Evolutionary conservation across 495 filamentous ascomycete genomes (phyloP), one percentile per base, ranked within the genome.

Genomic region (Aspergillus funiculosus): DNA sequence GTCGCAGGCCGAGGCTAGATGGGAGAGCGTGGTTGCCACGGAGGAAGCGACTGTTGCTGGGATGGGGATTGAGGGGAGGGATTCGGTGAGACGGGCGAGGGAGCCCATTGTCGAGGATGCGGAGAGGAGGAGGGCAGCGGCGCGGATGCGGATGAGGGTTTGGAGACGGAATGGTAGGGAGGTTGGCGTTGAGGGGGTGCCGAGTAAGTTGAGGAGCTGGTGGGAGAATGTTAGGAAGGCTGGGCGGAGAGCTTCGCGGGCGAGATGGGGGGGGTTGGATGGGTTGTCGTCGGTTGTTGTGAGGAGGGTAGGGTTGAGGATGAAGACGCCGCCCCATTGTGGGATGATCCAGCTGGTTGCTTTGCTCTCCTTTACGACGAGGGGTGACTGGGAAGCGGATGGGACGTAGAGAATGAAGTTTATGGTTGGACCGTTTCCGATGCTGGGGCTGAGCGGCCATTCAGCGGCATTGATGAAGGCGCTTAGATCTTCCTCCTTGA

Each of bases 381-480:
- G 71, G 9, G 84, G 84, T 0, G 77, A 73, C 41, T 80, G 77
- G 3, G 65, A 61, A n/a, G 66, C 62, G 19, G 73, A 62, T 5
- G 84, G 83, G 8, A 94, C 81, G 54, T 91, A 97, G 15, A 97
- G 73, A 41, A 96, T 80, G 55, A 98, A 97, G 68, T 97, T 97
- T 52, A 98, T 77, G 0, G 92, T 96, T 25, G 92, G 91, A 1
- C 89, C 90, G 20, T 74, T 81, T 25, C 91, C 94, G 53, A 97
- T 95, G 58, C 89, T 95, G 11, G 92, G 92, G 53, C 83, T 90
- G 19, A 98, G 67, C 0, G 92, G 92, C 92, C 92, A 98, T 67
- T 98, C 94, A 5, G 92, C 92, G 22, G 89, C 89, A 56, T 98
- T 98, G 65, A 97, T 88, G 59, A 98, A 98, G 22, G 84, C 87